Evolutionary conservation across 257 asterid species (phyloP), one percentile per base, ranked within the genome.

Genomic region (Solanum lignicaule): DNA sequence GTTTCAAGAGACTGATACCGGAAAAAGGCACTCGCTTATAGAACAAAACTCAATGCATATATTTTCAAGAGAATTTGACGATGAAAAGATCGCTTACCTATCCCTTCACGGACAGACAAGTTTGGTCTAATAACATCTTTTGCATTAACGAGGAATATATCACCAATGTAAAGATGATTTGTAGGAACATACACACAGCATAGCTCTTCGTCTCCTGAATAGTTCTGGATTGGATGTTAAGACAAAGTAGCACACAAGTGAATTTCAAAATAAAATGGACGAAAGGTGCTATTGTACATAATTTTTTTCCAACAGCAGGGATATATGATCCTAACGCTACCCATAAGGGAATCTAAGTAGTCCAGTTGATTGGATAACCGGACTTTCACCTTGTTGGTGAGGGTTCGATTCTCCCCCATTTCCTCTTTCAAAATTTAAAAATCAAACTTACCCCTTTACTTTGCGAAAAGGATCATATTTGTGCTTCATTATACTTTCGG

Each of bases 141-240:
- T 81, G 92, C 83, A 62, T 88, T 92, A 43, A 92, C 92, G 43
- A 92, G 90, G 86, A 92, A 92, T 55, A 92, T 89, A 90, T 92
- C 94, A 60, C 94, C 94, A 83, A 92, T 87, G 87, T 92, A 92
- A 36, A 92, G 92, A 87, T 92, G 94, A 88, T 92, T 92, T 72
- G 94, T 91, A 27, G 93, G 94, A 84, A 92, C 91, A 71, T 92
- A 92, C 46, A 92, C 94, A 87, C 94, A 92, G 86, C 92, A 92
- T 48, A 92, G 88, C 71, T 91, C 94, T 75, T 92, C 94, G 29
- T 91, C 92, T 85, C 91, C 92, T 83, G 94, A 71, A 87, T 91
- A 91, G 69, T 89, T 90, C 94, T 91, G 90, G 43, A 87, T 72
- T 43, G 16, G 68, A 81, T 27, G 68, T 21, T 16, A 46, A 81